Evolutionary conservation across 202 grass and related monocot genomes (phyloP).

Genomic region (Musa balbisiana): DNA sequence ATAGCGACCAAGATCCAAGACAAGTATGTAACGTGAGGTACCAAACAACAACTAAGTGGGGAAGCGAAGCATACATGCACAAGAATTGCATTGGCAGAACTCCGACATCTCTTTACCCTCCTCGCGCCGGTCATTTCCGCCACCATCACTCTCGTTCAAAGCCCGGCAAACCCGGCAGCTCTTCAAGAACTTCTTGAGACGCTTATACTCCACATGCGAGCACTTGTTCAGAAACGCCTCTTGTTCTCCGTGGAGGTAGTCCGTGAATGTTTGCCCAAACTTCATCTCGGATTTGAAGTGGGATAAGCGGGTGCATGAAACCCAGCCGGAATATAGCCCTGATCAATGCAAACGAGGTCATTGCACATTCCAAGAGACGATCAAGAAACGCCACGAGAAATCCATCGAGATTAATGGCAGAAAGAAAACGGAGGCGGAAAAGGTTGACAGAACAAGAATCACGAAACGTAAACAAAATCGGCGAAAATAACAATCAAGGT

Average conservation of each 20-base stretch:
- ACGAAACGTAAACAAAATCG: too few relatives aligned
- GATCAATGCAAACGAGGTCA: too few relatives aligned
- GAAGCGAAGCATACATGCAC: constrained; percentile 41
- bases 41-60: neutral
- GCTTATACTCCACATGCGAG: constrained; percentile 64
- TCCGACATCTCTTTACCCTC: constrained; percentile 26
- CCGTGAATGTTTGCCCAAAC: constrained; percentile 52
- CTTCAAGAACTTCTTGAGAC: constrained; percentile 72
- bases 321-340: too few relatives aligned
- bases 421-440: too few relatives aligned
- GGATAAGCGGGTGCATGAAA: too few relatives aligned
- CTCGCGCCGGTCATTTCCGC: constrained; percentile 13
- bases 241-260: constrained; percentile 58
- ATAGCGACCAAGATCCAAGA: neutral
- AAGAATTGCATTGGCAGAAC: constrained; percentile 43
- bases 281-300: constrained; percentile 31
- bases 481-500: too few relatives aligned
- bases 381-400: too few relatives aligned
- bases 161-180: constrained; percentile 44
- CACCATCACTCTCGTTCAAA: constrained; percentile 26
- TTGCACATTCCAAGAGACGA: too few relatives aligned
- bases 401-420: too few relatives aligned
- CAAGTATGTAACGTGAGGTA: neutral
- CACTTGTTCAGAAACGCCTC: constrained; percentile 49
- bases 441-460: too few relatives aligned